These are phyloP conservation scores for Pezicula radicicola DNA, from an alignment of 2,329 filamentous ascomycete species.

Conservation along the genomic window DNA sequence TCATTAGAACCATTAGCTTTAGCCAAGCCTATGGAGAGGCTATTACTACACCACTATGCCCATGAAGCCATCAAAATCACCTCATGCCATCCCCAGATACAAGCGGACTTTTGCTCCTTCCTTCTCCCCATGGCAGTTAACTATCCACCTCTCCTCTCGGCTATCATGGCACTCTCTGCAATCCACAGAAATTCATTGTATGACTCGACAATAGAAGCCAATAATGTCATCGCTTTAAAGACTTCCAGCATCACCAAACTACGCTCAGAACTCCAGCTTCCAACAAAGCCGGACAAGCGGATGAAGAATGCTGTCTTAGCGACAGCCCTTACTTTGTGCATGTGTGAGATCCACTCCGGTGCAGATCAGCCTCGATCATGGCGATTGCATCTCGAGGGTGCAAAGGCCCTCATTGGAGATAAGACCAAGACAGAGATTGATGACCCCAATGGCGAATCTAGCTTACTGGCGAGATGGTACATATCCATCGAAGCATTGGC, in stretches of 20 bases:
- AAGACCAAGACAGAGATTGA: not conserved
- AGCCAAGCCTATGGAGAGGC: not conserved
- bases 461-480: not conserved
- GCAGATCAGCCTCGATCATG: conserved; percentile 35
- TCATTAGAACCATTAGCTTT: not conserved
- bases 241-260: conserved; percentile 1
- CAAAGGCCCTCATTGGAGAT: conserved; percentile 31
- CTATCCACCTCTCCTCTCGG: conserved; percentile 37
- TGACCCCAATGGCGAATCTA: not conserved
- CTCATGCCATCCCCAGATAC: conserved; percentile 23
- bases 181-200: conserved; percentile 36
- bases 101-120: conserved; percentile 36
- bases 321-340: conserved; percentile 37
- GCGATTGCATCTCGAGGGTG: conserved; percentile 38
- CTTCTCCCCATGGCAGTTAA: conserved; percentile 39
- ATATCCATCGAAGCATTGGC: not conserved
- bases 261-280: not conserved
- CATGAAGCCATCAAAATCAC: conserved; percentile 1
- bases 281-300: conserved; percentile 12
- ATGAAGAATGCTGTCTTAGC: conserved; percentile 33
- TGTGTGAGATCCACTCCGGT: conserved; percentile 38
- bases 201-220: not conserved
- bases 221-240: not conserved
- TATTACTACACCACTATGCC: conserved; percentile 1
- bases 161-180: conserved; percentile 36